Base-by-base conservation (phyloP, 371 early-diverging fungal species). In the Mortierella sp. region DNA sequence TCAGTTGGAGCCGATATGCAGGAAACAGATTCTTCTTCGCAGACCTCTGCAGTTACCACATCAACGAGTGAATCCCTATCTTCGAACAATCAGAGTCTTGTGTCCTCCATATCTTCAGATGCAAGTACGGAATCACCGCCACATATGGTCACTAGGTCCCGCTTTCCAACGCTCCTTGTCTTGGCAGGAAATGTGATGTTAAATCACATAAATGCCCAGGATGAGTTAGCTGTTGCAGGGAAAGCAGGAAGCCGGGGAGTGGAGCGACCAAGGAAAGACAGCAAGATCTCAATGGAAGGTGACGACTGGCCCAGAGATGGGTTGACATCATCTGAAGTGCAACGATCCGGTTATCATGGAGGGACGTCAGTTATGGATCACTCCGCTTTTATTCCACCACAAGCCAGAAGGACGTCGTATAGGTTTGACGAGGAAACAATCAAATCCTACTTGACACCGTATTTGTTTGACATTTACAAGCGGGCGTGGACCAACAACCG, bases 391-490 rank as follows among this genome's bases (percentile, higher is more conserved):
- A n/a, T n/a, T n/a, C n/a, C n/a, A n/a, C n/a, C n/a, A n/a, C n/a
- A n/a, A n/a, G n/a, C n/a, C n/a, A n/a, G n/a, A n/a, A 14, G 23
- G 31, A 15, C 62, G 28, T 12, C 14, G 43, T 47, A 32, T 8
- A 28, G 58, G 14, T 50, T 67, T 50, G 67, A 50, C 55, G 73
- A 73, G 19, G 73, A 62, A 3, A 50, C 37, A 6, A 55, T 73
- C 46, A 61, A 56, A 37, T 32, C 54, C n/a, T 65, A 66, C 39
- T 37, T 73, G 73, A 73, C 73, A 1, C 68, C 66, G 6, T 67
- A 67, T 32, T 56, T 73, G 4, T 68, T 56, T 24, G 67, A 67
- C 14, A 39, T 46, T 27, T 67, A 54, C 56, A 67, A 49, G 24
- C 28, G 73, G 30, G 73, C 73, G 1, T 44, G 56, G 48, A 44